Conservation (phyloP, 305 asterid species). For the Withania somnifera region DNA sequence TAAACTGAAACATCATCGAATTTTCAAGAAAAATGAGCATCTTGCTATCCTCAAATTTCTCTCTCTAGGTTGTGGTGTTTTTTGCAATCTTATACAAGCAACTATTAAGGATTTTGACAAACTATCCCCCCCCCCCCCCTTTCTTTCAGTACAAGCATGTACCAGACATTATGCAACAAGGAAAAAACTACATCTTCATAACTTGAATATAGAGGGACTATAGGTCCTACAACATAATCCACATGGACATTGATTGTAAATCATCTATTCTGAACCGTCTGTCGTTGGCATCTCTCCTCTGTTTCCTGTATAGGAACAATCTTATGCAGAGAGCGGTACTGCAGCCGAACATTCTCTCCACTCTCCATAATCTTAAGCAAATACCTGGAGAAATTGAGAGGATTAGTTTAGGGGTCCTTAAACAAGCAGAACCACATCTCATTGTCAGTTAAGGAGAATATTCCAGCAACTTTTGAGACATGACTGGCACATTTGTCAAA, state of each 20-base stretch:
- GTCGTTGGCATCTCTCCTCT: constrained; percentile 38
- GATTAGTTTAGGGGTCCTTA: neutral
- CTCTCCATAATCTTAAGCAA: constrained; percentile 70
- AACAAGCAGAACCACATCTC: neutral
- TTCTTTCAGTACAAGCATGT: neutral
- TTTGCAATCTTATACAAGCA: neutral
- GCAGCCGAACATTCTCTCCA: constrained; percentile 82
- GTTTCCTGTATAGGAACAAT: constrained; percentile 33
- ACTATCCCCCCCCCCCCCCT: neutral
- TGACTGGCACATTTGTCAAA: neutral
- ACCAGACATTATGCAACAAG: neutral
- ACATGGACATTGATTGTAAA: neutral
- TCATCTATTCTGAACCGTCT: constrained; percentile 44
- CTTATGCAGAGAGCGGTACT: constrained; percentile 80
- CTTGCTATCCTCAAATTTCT: neutral
- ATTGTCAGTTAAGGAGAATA: neutral
- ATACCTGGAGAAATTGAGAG: constrained; percentile 42
- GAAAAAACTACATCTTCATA: neutral
- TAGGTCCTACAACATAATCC: neutral
- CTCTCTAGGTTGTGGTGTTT: neutral
- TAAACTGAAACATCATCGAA: neutral
- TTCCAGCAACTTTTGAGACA: neutral
- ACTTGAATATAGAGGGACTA: neutral
- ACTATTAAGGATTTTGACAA: neutral
- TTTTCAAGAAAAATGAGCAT: neutral